These are phyloP conservation scores for Stagonosporopsis vannaccii DNA, from an alignment of 2,329 filamentous ascomycete species.

Conservation along the genomic window DNA sequence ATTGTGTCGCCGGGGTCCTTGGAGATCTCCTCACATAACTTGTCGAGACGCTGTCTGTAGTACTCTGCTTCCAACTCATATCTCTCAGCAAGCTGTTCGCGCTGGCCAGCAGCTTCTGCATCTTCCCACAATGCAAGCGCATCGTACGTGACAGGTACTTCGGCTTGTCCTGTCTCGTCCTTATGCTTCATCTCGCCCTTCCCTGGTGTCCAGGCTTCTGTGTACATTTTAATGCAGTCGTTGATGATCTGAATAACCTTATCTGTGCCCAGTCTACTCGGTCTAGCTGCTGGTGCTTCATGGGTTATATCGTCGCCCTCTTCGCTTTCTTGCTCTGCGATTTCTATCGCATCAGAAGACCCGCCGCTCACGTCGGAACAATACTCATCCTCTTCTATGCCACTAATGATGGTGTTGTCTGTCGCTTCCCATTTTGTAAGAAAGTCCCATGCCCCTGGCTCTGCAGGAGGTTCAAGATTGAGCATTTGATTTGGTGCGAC, in stretches of 20 bases:
- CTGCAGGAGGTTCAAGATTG: neutral
- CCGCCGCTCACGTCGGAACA: slow-evolving; percentile 19
- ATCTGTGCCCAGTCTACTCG: slow-evolving; percentile 22
- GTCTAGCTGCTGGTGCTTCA: neutral
- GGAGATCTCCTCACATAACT: slow-evolving; percentile 27
- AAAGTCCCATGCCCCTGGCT: slow-evolving; percentile 1
- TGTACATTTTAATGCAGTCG: slow-evolving; percentile 31
- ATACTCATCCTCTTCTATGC: slow-evolving; percentile 18
- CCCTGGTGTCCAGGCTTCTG: slow-evolving; percentile 29
- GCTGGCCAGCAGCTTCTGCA: slow-evolving; percentile 24
- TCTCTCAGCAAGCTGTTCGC: slow-evolving; percentile 19
- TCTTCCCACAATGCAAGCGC: slow-evolving; percentile 29
- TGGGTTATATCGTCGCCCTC: neutral
- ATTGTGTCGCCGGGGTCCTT: slow-evolving; percentile 59
- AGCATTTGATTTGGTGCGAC: neutral
- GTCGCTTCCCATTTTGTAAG: slow-evolving; percentile 3
- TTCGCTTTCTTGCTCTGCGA: neutral
- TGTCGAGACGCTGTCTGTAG: slow-evolving; percentile 27
- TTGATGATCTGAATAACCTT: slow-evolving; percentile 37
- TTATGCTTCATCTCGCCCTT: slow-evolving; percentile 15
- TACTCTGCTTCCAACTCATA: slow-evolving; percentile 25
- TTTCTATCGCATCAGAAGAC: slow-evolving; percentile 3
- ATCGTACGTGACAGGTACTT: slow-evolving; percentile 22
- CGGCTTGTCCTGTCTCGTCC: neutral
- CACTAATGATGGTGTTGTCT: neutral